Evolutionary conservation across 805 yeast species (phyloP), one percentile per base, ranked within the genome.

Genomic region (Saccharomycopsis malanga): DNA sequence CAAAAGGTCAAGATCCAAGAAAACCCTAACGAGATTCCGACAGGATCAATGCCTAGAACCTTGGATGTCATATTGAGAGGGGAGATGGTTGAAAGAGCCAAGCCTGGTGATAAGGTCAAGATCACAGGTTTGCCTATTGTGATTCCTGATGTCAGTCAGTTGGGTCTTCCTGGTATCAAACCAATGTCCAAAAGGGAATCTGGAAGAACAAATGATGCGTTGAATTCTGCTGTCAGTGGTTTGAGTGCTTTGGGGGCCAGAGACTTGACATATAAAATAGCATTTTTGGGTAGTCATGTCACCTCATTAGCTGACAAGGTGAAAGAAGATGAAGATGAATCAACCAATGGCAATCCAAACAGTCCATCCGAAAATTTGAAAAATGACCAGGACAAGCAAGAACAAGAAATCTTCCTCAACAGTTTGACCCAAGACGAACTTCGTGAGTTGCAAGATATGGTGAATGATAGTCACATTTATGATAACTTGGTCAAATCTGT

Each of bases 31-130:
- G 98, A 91, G 65, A 91, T 91, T 48, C 98, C 98, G 23, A 87
- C 96, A 0, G 98, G 98, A 24, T 88, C 97, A 3, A 91, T 91
- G 98, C 98, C 98, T 22, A 78, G 98, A 63, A 91, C 96, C 1
- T 65, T 91, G 58, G 98, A 91, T 62, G 91, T 91, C 21, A 84
- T 91, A 44, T 67, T 91, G 49, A 74, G 98, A 57, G 98, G 98
- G 44, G 97, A 91, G 56, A 74, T 87, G 45, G 98, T 93, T 6
- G 98, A 91, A 61, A 74, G 88, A 55, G 97, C 97, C 2, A 93
- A 91, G 64, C 97, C 98, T 1, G 98, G 98, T 55, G 98, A 91
- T 65, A 84, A 87, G 62, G 86, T 96, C 67, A 78, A 79, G 55
- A 88, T 93, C 63, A 87, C 95, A 0, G 98, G 98, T 39, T 83